Conservation (phyloP, 129 eudicot genomes). For the Flaveria ramosissima region DNA sequence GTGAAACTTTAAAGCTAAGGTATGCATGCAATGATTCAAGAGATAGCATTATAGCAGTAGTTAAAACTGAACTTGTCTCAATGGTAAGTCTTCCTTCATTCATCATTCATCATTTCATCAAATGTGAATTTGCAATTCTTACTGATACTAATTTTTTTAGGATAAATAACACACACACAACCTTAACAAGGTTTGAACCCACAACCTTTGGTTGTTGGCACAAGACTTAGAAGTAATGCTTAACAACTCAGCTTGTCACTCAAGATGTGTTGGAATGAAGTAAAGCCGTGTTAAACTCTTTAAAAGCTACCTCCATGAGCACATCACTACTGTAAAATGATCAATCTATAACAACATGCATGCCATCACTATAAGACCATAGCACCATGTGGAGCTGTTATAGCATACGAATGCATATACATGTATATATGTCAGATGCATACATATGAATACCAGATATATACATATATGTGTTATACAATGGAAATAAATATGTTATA, state of each 20-base stretch:
- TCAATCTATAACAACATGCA: background rate
- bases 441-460: background rate
- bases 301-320: background rate
- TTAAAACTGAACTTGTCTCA: background rate
- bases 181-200: background rate
- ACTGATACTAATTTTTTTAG: background rate
- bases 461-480: too few species aligned
- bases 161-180: background rate
- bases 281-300: background rate
- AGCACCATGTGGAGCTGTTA: background rate
- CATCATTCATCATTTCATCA: background rate
- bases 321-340: background rate
- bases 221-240: background rate
- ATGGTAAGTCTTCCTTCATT: background rate
- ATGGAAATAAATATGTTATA: background rate
- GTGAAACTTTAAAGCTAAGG: background rate
- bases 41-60: background rate
- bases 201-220: background rate
- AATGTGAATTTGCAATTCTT: background rate
- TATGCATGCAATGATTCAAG: conserved; percentile 11
- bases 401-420: background rate
- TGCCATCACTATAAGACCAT: background rate
- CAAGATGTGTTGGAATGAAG: background rate
- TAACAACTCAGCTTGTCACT: background rate
- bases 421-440: background rate